A percentile compares a stretch with the other conserved stretches of the same genome.
Evolutionary conservation across 768 basidiomycete genomes (phyloP).

Genomic region (Boletus eberwhitei): DNA sequence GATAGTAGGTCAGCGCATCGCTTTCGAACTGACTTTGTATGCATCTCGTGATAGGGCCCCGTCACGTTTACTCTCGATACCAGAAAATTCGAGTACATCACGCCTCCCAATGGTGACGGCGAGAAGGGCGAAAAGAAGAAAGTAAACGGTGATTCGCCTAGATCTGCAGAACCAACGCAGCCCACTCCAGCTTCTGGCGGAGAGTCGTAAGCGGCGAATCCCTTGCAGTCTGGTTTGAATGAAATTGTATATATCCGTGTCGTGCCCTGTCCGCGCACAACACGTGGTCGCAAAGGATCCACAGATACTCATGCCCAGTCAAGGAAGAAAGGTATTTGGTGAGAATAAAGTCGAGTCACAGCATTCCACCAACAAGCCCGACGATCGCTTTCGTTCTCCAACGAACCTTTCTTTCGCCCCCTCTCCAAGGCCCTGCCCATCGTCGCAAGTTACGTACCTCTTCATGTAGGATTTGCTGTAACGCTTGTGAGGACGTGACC

Average conservation of each 20-base stretch:
- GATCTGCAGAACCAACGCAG: constrained; percentile 4
- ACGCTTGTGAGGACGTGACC: constrained; percentile 54
- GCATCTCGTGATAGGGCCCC: constrained; percentile 54
- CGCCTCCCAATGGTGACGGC: constrained; percentile 12
- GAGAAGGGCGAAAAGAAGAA: constrained; percentile 12
- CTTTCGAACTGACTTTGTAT: constrained; percentile 1
- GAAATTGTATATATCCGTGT: background rate
- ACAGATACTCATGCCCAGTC: background rate
- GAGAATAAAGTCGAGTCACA: constrained; percentile 36
- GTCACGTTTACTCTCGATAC: constrained; percentile 84
- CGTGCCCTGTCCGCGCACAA: background rate
- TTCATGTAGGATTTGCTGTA: constrained; percentile 48
- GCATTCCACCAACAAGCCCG: constrained; percentile 64
- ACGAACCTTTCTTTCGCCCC: constrained; percentile 53
- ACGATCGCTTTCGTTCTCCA: constrained; percentile 63
- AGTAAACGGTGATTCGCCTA: background rate
- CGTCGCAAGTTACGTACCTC: constrained; percentile 53
- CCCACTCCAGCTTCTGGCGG: background rate
- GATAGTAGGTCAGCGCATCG: background rate
- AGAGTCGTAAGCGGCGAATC: constrained; percentile 8
- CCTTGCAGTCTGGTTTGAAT: background rate
- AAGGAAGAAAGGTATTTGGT: background rate
- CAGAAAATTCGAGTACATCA: constrained; percentile 69
- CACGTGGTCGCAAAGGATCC: background rate
- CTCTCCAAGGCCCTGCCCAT: constrained; percentile 57